Conservation (phyloP, 2,329 filamentous ascomycete genomes). For the Stemphylium beticola region DNA sequence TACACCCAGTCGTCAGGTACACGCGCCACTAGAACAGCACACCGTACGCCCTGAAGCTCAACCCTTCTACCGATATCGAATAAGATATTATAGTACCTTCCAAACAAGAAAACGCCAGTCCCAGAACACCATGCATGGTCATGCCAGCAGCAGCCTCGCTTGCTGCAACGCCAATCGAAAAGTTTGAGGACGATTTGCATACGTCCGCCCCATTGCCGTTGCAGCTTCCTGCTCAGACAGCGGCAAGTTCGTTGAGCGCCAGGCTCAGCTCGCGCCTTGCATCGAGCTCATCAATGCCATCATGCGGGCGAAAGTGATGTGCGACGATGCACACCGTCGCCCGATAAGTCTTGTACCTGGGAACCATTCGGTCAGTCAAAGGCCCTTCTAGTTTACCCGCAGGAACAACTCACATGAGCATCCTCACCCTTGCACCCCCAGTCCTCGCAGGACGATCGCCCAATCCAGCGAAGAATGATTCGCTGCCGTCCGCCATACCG, state of each 20-base stretch:
- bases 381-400: background rate
- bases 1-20: background rate
- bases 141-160: background rate
- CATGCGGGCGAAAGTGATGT: constrained; percentile 53
- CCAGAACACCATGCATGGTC: background rate
- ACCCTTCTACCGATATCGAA: no score
- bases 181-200: background rate
- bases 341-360: constrained; percentile 55
- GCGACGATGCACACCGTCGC: constrained; percentile 51
- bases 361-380: constrained; percentile 6
- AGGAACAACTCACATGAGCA: constrained; percentile 50
- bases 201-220: background rate
- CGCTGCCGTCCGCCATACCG: constrained; percentile 48
- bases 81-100: no score
- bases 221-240: constrained; percentile 14
- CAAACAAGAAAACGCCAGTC: background rate
- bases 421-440: constrained; percentile 43
- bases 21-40: no score
- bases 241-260: constrained; percentile 48
- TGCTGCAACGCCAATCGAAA: constrained; percentile 1
- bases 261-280: constrained; percentile 51
- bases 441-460: constrained; percentile 45
- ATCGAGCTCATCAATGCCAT: constrained; percentile 50
- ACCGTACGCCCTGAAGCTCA: no score
- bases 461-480: constrained; percentile 53